A percentile compares a stretch with the other conserved stretches of the same genome.
phyloP scores from a whole-genome alignment of 2,329 filamentous ascomycete genomes.

The Beauveria rudraprayagi region DNA sequence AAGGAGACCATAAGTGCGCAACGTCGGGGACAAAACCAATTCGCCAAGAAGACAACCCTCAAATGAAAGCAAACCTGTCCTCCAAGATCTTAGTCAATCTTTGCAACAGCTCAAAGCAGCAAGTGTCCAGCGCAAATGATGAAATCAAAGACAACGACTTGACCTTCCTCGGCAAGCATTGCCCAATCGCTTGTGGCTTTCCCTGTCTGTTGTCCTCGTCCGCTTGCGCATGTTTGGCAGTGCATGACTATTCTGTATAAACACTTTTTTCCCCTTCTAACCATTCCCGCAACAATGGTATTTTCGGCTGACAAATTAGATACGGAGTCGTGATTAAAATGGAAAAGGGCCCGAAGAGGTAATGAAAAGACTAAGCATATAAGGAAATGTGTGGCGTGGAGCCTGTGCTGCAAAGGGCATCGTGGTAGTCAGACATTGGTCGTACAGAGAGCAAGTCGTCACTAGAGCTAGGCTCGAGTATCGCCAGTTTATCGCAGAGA shows the following conservation, averaged over 20 bases:
- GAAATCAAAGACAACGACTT: not conserved
- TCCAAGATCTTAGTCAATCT: constrained; percentile 12
- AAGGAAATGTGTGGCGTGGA: constrained; percentile 45
- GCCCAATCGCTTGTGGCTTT: not conserved
- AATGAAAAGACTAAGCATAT: constrained; percentile 31
- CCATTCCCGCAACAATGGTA: constrained; percentile 11
- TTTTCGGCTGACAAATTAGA: constrained; percentile 23
- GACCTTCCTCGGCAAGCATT: not conserved
- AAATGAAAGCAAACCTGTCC: constrained; percentile 11
- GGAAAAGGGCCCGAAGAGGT: constrained; percentile 27
- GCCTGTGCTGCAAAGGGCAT: constrained; percentile 52
- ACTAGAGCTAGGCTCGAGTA: constrained; percentile 17
- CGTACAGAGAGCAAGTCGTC: constrained; percentile 30
- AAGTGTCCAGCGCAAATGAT: not conserved
- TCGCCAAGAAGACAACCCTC: constrained; percentile 12
- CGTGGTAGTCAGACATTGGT: constrained; percentile 50
- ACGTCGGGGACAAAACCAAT: constrained; percentile 11
- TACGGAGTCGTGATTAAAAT: constrained; percentile 32
- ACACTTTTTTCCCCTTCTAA: constrained; percentile 12
- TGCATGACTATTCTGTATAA: constrained; percentile 12
- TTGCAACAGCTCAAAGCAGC: constrained; percentile 7
- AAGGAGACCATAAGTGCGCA: constrained; percentile 12
- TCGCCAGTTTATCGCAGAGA: constrained; percentile 71
- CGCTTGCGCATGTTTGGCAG: constrained; percentile 9
- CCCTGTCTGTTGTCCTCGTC: not conserved